These are phyloP conservation scores for Botryotinia globosa DNA, from an alignment of 2,329 filamentous ascomycete species.

Conservation along the genomic window DNA sequence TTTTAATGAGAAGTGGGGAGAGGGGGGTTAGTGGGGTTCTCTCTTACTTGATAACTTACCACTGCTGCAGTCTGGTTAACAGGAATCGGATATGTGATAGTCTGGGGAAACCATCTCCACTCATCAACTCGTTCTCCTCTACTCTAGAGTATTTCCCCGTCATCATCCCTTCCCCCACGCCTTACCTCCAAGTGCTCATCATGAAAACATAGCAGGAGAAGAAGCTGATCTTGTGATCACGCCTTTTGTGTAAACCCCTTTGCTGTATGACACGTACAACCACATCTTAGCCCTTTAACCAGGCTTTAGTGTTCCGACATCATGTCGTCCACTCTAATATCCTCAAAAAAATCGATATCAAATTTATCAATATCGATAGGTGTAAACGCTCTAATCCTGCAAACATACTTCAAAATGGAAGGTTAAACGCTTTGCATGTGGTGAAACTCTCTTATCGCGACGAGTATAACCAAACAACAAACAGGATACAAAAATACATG, in stretches of 20 bases:
- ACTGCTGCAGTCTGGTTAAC: not conserved
- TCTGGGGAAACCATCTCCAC: not conserved
- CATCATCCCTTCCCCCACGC: not conserved
- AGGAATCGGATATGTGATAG: not conserved
- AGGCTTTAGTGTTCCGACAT: not conserved
- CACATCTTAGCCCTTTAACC: not conserved
- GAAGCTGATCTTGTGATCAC: not conserved
- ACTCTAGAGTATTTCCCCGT: not conserved
- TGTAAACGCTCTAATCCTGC: not conserved
- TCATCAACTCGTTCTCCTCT: not conserved
- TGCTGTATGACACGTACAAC: constrained; percentile 1
- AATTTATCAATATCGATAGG: not conserved
- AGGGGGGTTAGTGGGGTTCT: not conserved
- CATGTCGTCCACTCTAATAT: not conserved
- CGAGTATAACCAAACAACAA: not conserved
- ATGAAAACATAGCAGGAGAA: not conserved
- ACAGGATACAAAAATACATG: not conserved
- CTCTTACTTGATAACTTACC: not conserved
- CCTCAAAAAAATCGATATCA: not conserved
- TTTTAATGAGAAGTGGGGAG: not conserved
- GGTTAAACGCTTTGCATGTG: not conserved
- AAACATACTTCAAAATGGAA: not conserved
- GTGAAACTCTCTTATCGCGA: constrained; percentile 11
- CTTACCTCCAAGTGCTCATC: not conserved
- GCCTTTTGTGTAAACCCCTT: not conserved